These are phyloP conservation scores for Sporopachydermia cereana DNA, from an alignment of 1,139 yeast genomes.

Conservation along the genomic window DNA sequence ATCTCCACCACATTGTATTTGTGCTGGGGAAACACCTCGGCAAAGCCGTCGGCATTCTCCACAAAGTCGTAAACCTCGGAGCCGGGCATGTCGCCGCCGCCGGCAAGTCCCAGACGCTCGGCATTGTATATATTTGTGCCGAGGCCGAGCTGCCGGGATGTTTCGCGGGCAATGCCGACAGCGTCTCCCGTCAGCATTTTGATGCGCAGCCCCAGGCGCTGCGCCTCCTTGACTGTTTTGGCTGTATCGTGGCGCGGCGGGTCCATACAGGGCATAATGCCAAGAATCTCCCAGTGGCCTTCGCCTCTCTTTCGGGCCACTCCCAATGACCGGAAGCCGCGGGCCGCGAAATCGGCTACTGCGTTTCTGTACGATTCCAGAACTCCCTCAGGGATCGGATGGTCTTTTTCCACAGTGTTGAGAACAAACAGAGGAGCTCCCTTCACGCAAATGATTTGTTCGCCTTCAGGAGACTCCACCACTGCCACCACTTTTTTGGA, in stretches of 20 bases:
- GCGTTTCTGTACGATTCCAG: constrained; percentile 93
- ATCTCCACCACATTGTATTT: constrained; percentile 87
- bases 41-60: constrained; percentile 95
- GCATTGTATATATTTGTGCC: constrained; percentile 97
- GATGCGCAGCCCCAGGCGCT: constrained; percentile 85
- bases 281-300: constrained; percentile 96
- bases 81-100: constrained; percentile 95
- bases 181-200: constrained; percentile 99
- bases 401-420: constrained; percentile 94
- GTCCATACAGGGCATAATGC: constrained; percentile 98
- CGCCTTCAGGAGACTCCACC: constrained; percentile 94
- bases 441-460: constrained; percentile 90
- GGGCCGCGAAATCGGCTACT: constrained; percentile 93
- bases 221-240: constrained; percentile 88
- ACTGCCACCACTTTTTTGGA: constrained; percentile 93
- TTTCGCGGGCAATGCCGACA: constrained; percentile 97
- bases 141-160: constrained; percentile 94
- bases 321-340: constrained; percentile 98
- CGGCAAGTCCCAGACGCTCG: constrained; percentile 92
- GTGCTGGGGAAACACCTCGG: constrained; percentile 96
- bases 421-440: constrained; percentile 95
- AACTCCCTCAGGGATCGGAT: constrained; percentile 91
- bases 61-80: constrained; percentile 92
- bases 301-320: constrained; percentile 99
- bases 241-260: constrained; percentile 99